Evolutionary conservation across 176 grass and related monocot genomes (phyloP), one percentile per base, ranked within the genome.

Genomic region (Alloteropsis semialata): DNA sequence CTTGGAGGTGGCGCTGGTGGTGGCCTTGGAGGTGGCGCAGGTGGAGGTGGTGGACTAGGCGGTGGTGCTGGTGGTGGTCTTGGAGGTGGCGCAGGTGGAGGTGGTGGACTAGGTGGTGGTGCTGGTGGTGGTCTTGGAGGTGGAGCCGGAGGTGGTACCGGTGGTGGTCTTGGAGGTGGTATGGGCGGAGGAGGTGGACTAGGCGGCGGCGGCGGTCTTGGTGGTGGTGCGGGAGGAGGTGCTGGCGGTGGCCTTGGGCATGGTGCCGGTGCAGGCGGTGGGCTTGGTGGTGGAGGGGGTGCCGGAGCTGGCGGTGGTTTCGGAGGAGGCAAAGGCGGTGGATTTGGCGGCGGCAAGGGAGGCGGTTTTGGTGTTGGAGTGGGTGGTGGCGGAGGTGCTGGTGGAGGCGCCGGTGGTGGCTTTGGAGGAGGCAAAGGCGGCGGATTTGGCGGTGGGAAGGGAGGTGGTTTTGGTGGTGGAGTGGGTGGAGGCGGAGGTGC

Each of bases 251-350:
- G n/a, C n/a, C n/a, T n/a, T 37, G 36, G 36, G n/a, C n/a, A n/a
- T 19, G 78, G 79, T 0, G 36, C 24, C 0, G 81, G 81, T 4
- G 32, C 12, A 0, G 72, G 46, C 1, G 77, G 84, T 9, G 84
- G 84, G n/a, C n/a, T n/a, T n/a, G 72, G 82, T 0, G 83, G 65
- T 1, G 84, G 81, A 17, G 22, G 22, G 28, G 78, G 79, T 0
- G 36, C 24, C 0, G 81, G 81, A 8, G 32, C 12, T 0, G 72
- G 46, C 1, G 77, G 84, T 9, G 84, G 84, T 0, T 60, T 60
- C 1, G 74, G 74, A 28, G 82, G 82, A 14, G 84, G 84, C 27
- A 72, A 37, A 4, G 76, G 84, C 6, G 84, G 69, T 0, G 77
- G 84, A 0, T 74, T 80, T 0, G 84, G 84, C 3, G 58, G 46